Conservation (phyloP, 306 rosid genomes). For the Myrica gale region DNA sequence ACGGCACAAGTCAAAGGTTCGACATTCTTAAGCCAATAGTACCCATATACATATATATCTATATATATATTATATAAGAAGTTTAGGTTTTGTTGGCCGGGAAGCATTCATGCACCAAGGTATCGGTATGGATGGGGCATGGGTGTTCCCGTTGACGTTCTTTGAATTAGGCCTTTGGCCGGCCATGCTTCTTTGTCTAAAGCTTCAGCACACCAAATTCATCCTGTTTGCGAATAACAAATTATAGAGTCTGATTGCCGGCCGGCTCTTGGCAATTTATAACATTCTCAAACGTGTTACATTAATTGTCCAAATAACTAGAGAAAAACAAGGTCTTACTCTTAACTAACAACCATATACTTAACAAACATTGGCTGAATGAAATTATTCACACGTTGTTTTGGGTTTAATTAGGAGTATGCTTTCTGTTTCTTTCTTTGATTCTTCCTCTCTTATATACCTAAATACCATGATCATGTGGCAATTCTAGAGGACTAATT, state of each 20-base stretch:
- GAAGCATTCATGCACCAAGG: constrained; percentile 33
- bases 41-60: neutral
- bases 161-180: constrained; percentile 14
- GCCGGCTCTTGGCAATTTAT: neutral
- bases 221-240: neutral
- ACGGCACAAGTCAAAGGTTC: constrained; percentile 21
- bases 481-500: no score
- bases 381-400: no score
- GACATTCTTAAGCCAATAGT: neutral
- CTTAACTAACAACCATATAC: no score
- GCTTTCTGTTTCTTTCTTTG: no score
- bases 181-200: neutral
- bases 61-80: neutral
- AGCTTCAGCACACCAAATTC: neutral
- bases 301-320: no score
- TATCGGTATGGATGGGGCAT: neutral
- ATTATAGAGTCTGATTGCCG: neutral
- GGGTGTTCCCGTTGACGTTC: constrained; percentile 25
- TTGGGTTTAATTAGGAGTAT: no score
- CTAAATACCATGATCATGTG: no score
- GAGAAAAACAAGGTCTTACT: no score
- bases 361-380: no score
- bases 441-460: no score
- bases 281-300: no score
- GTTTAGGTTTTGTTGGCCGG: neutral